Evolutionary conservation across 371 early-diverging fungal species (phyloP), one percentile per base, ranked within the genome.

Genomic region (Actinomucor elegans): DNA sequence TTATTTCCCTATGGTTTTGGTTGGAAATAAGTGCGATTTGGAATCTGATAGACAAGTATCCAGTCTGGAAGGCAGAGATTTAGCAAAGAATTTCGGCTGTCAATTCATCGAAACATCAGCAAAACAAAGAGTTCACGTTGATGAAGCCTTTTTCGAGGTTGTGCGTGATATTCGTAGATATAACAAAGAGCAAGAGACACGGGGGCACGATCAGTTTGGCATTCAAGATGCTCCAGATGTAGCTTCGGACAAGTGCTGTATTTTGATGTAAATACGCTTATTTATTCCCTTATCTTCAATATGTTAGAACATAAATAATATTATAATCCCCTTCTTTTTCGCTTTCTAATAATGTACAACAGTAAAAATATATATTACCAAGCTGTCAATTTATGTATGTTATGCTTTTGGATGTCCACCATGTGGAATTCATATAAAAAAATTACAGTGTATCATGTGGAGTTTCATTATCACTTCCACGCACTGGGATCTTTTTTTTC

Each of bases 1-100:
- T 36, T 80, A 73, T 37, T 92, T 90, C 64, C 96, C 96, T 14
- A 89, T 95, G 48, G 85, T 94, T 40, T 69, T 98, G n/a, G 85
- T 96, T n/a, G 99, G 92, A 14, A 99, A 99, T 84, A 99, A 99
- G 75, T 90, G 87, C 50, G 98, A 99, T 80, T 70, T 96, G 54
- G 87, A 86, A 28, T 57, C 64, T 26, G 92, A 96, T 46, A 76
- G 95, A 47, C 83, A 83, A 38, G 67, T 67, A 10, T 67, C 59
- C 11, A 58, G 55, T 42, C 59, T 59, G 51, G 67, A 67, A 53
- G 67, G 67, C 6, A 47, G 52, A 32, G 67, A 67, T 43, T 50
- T 63, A 17, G 67, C 67, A 50, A 62, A 59, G 31, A 38, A 34
- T 7, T 67, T 67, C 32, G 62, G 62, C n/a, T 63, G 63, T 37